These are phyloP conservation scores for Pogostemon cablin DNA, from an alignment of 257 asterid species.

Conservation along the genomic window DNA sequence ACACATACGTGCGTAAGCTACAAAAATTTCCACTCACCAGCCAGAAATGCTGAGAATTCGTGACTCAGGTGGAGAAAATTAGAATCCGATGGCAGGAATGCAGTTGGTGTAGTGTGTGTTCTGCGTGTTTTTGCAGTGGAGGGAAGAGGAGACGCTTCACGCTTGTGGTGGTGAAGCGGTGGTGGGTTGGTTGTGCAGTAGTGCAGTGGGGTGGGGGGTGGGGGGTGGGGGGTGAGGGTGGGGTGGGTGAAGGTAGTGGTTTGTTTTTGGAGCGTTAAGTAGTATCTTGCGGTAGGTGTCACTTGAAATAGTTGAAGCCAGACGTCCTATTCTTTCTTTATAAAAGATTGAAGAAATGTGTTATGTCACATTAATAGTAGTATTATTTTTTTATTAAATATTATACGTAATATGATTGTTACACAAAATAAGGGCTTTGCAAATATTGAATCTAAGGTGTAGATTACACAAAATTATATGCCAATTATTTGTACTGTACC, in stretches of 20 bases:
- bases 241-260: neutral
- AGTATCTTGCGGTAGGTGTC: constrained; percentile 51
- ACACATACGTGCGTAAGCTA: no score
- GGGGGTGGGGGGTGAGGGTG: no score
- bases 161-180: constrained; percentile 28
- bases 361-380: no score
- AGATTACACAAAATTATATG: no score
- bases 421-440: no score
- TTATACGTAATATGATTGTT: no score
- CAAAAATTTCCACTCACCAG: no score
- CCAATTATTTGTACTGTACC: no score
- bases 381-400: no score
- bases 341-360: no score
- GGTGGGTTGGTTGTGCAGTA: constrained; percentile 13
- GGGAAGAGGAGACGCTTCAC: constrained; percentile 18
- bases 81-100: constrained; percentile 34
- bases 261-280: constrained; percentile 35
- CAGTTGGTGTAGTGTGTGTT: constrained; percentile 28
- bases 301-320: constrained; percentile 29
- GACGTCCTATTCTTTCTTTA: no score
- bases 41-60: constrained; percentile 26
- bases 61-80: constrained; percentile 21
- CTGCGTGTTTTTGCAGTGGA: constrained; percentile 23
- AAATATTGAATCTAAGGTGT: no score
- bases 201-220: constrained; percentile 4